phyloP scores from a whole-genome alignment of 2,329 filamentous ascomycete species.

The Penicillium sp. region DNA sequence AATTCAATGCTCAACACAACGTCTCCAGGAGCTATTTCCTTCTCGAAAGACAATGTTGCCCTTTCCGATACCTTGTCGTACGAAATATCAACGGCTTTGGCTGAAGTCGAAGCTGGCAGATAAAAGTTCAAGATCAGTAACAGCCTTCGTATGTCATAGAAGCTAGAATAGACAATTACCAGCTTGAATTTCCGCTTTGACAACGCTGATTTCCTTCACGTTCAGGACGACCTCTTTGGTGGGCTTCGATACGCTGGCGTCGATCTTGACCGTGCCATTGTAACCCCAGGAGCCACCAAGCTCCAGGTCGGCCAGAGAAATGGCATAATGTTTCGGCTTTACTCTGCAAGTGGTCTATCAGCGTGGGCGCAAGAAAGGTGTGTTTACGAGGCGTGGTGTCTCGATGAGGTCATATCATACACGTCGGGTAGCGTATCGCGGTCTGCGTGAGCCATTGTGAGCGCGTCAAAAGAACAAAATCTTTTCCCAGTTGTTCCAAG shows the following conservation, averaged over 20 bases:
- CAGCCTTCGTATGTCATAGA: not conserved
- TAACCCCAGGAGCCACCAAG: conserved; percentile 70
- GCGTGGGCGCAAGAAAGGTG: not conserved
- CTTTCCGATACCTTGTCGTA: conserved; percentile 85
- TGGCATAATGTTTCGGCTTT: conserved; percentile 79
- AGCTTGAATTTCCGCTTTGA: conserved; percentile 47
- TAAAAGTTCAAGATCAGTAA: not conserved
- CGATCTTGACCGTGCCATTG: conserved; percentile 79
- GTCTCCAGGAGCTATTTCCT: conserved; percentile 64
- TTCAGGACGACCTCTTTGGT: conserved; percentile 81
- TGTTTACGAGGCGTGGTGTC: conserved; percentile 1
- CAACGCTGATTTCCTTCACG: conserved; percentile 75
- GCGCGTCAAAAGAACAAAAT: conserved; percentile 38
- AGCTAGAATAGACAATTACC: conserved; percentile 24
- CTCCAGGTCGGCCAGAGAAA: conserved; percentile 78
- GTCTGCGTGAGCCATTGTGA: conserved; percentile 41
- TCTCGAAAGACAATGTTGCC: conserved; percentile 70
- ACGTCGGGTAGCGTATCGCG: conserved; percentile 45
- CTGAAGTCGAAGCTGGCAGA: conserved; percentile 23
- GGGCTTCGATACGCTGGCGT: conserved; percentile 65
- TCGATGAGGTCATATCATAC: conserved; percentile 26
- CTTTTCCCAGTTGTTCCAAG: conserved; percentile 23
- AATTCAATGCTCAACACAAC: conserved; percentile 71
- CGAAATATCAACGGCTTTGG: conserved; percentile 61
- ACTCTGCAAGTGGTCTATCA: conserved; percentile 47